Evolutionary conservation across 495 filamentous ascomycete genomes (phyloP).

Genomic region (Amorphotheca resinae): DNA sequence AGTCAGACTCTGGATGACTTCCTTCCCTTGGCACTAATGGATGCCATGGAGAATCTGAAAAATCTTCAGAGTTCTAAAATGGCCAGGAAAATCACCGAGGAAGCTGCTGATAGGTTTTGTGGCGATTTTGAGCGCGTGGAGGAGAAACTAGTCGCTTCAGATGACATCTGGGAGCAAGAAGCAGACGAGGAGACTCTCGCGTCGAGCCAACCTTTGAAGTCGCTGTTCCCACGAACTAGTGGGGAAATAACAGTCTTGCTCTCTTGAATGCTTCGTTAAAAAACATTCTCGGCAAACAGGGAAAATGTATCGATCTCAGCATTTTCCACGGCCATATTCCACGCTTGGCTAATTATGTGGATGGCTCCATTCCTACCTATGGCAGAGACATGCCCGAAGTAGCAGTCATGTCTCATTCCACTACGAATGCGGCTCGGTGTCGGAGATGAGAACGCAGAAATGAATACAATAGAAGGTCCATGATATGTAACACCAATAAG

Average conservation of each 20-base stretch:
- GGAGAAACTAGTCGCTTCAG: constrained; percentile 35
- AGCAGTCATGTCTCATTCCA: too few relatives aligned
- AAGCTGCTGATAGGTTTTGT: constrained; percentile 78
- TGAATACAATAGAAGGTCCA: too few relatives aligned
- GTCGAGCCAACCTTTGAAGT: constrained; percentile 27
- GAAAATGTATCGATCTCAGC: too few relatives aligned
- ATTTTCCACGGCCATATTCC: too few relatives aligned
- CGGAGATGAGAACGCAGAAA: too few relatives aligned
- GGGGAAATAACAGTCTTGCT: constrained; percentile 77
- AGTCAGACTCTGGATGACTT: constrained; percentile 82
- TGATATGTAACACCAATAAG: too few relatives aligned
- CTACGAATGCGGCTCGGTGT: too few relatives aligned
- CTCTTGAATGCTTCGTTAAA: too few relatives aligned
- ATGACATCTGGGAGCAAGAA: constrained; percentile 32
- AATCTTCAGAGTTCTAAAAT: constrained; percentile 55
- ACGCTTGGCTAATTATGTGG: too few relatives aligned
- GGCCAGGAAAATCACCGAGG: constrained; percentile 62
- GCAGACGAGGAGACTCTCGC: constrained; percentile 25
- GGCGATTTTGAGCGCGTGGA: constrained; percentile 86
- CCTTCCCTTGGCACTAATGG: constrained; percentile 83
- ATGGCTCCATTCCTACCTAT: too few relatives aligned
- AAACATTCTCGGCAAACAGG: too few relatives aligned
- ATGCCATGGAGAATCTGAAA: constrained; percentile 71
- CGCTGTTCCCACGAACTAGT: constrained; percentile 68
- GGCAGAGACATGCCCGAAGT: too few relatives aligned